Conservation (phyloP, 2,329 filamentous ascomycete species). For the Apiospora marii region DNA sequence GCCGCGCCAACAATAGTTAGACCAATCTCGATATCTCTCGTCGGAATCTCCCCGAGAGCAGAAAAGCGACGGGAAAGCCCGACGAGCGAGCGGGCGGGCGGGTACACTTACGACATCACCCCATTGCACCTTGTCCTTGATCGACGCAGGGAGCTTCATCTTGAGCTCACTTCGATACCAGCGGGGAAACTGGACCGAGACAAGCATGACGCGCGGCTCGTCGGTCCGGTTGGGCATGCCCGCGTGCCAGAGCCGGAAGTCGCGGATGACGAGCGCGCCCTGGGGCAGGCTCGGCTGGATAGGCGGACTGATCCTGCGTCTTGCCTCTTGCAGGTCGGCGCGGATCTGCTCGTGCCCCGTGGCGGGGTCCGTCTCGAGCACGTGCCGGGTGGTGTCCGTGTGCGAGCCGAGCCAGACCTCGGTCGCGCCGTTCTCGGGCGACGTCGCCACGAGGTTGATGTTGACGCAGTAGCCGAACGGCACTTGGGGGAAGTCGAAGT, state of each 20-base stretch:
- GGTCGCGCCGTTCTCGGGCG: constrained; percentile 54
- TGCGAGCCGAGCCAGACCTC: constrained; percentile 61
- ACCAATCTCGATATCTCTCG: background rate
- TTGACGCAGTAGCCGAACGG: constrained; percentile 58
- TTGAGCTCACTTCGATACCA: constrained; percentile 47
- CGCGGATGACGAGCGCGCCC: constrained; percentile 53
- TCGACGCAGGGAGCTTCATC: constrained; percentile 41
- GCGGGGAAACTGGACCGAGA: constrained; percentile 46
- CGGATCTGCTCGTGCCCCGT: constrained; percentile 38
- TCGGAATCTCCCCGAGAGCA: background rate
- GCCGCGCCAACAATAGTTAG: background rate
- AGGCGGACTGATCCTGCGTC: constrained; percentile 43
- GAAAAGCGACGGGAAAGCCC: background rate
- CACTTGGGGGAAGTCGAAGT: constrained; percentile 56
- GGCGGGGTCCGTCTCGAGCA: constrained; percentile 34
- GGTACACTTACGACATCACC: constrained; percentile 38
- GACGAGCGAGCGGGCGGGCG: background rate
- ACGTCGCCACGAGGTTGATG: constrained; percentile 53
- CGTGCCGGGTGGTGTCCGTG: constrained; percentile 43
- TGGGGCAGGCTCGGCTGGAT: constrained; percentile 51
- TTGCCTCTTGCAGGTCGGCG: constrained; percentile 39
- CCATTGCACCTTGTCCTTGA: constrained; percentile 44
- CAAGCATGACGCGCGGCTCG: constrained; percentile 53
- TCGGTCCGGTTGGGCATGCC: constrained; percentile 55
- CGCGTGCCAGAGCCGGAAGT: constrained; percentile 58